phyloP scores from a whole-genome alignment of 768 basidiomycete genomes.

The Galerina sulciceps region DNA sequence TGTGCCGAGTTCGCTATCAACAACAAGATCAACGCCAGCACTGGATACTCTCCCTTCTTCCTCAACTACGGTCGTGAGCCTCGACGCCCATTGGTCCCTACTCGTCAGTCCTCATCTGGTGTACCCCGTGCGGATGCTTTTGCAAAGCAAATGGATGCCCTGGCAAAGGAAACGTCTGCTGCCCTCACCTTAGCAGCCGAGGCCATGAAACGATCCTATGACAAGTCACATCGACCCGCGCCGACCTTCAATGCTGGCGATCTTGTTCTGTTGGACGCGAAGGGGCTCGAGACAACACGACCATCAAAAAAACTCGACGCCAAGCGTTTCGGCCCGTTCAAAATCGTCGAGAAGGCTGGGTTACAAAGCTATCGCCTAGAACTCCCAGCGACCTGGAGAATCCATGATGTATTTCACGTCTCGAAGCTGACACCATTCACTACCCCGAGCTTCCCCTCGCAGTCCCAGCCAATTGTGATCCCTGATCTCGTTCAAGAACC shows the following conservation, averaged over 20 bases:
- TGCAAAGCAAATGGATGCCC: not conserved
- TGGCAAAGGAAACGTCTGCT: not conserved
- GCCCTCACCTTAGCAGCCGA: not conserved
- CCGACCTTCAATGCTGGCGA: conserved; percentile 10
- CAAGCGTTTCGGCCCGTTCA: conserved; percentile 29
- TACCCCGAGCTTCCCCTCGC: not conserved
- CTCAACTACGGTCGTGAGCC: conserved; percentile 26
- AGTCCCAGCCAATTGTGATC: not conserved
- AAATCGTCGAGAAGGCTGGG: conserved; percentile 19
- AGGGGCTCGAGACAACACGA: conserved; percentile 16
- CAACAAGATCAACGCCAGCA: conserved; percentile 25
- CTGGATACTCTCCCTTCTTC: conserved; percentile 32
- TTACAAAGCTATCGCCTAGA: not conserved
- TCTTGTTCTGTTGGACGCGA: conserved; percentile 23
- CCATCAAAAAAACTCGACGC: conserved; percentile 24
- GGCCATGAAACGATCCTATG: not conserved
- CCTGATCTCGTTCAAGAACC: too few relatives aligned
- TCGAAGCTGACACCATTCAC: not conserved
- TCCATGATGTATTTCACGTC: not conserved
- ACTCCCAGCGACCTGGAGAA: not conserved
- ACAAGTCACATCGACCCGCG: not conserved
- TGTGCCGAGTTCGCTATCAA: conserved; percentile 37
- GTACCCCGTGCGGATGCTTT: not conserved
- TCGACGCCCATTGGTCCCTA: not conserved
- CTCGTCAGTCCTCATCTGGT: not conserved